Percentiles rank a stretch among this genome's conserved stretches.
These are phyloP conservation scores for Dactylellina drechsleri DNA, from an alignment of 2,329 filamentous ascomycete species.

Conservation along the genomic window DNA sequence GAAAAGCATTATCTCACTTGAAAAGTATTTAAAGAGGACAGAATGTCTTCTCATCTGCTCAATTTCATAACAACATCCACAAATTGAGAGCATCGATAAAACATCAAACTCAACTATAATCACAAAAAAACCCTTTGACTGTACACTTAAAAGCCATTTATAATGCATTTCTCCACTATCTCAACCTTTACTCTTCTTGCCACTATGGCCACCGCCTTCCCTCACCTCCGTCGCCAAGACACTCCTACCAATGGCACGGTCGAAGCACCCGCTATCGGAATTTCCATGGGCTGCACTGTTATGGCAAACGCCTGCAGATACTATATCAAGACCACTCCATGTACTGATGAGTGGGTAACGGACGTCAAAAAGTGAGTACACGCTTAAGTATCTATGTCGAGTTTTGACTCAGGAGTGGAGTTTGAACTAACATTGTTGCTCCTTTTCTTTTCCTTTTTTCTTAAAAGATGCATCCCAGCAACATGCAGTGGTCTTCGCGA, in stretches of 20 bases:
- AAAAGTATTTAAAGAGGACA: background rate
- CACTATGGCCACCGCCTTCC: conserved; percentile 12
- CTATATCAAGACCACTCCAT: conserved; percentile 30
- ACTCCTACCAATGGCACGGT: conserved; percentile 21
- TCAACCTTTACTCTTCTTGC: conserved; percentile 15
- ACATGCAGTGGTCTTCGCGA: conserved; percentile 19
- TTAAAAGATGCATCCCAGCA: conserved; percentile 32
- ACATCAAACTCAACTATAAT: no score
- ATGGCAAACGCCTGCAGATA: conserved; percentile 36
- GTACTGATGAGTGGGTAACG: conserved; percentile 23
- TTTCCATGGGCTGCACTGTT: conserved; percentile 30
- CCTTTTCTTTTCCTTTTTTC: background rate
- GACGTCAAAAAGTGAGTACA: conserved; percentile 31
- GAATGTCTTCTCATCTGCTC: background rate
- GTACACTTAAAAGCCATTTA: no score
- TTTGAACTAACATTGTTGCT: no score
- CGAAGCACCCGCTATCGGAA: conserved; percentile 27
- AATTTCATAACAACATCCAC: no score
- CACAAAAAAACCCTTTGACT: no score
- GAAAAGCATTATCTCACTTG: no score
- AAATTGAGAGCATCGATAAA: no score
- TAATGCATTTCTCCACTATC: conserved; percentile 13
- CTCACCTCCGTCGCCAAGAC: conserved; percentile 32
- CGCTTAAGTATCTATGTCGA: background rate
- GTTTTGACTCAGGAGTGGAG: no score